Evolutionary conservation across 176 grass and related monocot species (phyloP), one percentile per base, ranked within the genome.

Genomic region (Carex pumila): DNA sequence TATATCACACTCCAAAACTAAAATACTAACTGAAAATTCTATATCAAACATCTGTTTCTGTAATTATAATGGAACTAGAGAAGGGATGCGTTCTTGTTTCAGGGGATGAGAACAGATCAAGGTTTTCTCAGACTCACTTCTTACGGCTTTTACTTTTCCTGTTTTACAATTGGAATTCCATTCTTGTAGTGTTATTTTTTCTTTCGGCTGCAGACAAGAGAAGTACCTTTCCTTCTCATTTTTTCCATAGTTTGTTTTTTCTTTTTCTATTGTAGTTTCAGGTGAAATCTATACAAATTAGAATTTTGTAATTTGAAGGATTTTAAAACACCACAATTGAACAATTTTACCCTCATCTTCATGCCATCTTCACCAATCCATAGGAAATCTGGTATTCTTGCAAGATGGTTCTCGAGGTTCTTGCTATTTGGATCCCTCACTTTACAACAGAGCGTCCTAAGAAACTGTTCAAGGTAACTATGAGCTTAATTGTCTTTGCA

Each of bases 291-390:
- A 10, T 25, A 21, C 19, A 22, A n/a, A 22, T 22, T 21, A 9
- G 19, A 62, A 62, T 62, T 19, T 0, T 8, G 7, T 62, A 62
- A 7, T 62, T 29, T 22, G 6, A 62, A 62, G 21, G n/a, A 62
- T 91, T 89, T 14, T 85, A 17, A 30, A 41, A 5, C 30, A 36
- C 19, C 0, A 52, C 11, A 21, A 61, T 39, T 43, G 19, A 80
- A 52, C 4, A 73, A 68, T 41, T 77, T 87, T 89, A 96, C 93
- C 93, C 85, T 87, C 79, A 96, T 90, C 89, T 92, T 96, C 93
- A 96, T 93, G 53, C 93, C 93, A 85, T 96, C 93, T 96, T 96
- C 93, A 59, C 87, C 87, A 56, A 96, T 39, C 91, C 93, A 96
- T 54, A 93, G 68, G 22, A 84, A 96, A 88, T 93, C 93, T 73